Evolutionary conservation across 768 basidiomycete genomes (phyloP), one percentile per base, ranked within the genome.

Genomic region (Hortiboletus flavorubellus): DNA sequence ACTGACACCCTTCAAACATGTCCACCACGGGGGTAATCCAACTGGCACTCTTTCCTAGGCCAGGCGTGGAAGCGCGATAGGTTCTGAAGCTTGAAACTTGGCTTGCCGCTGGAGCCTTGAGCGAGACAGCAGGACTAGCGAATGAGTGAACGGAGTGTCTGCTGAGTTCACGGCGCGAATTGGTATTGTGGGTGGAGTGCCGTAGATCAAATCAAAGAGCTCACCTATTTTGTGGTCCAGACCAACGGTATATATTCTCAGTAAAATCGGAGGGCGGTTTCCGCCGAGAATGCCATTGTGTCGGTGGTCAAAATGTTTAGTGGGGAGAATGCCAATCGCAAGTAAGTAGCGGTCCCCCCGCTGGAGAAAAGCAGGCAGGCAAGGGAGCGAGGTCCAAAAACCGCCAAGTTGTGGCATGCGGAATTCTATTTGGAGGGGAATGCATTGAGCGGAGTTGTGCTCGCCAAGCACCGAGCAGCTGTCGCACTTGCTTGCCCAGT

Each of bases 391-490:
- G 26, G 26, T 26, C 26, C 26, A 26, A 26, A 26, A 26, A 26
- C 26, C 26, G 26, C 4, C 26, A 26, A 26, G 34, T 43, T 51
- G 54, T 62, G 64, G 51, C 60, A 58, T 44, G 59, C 46, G 49
- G 49, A 46, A 42, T 49, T 54, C 51, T 57, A 34, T 51, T 54
- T 53, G 45, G 52, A 39, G 53, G 50, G 50, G 31, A 29, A 39
- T 35, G 15, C 55, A 15, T 31, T 38, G 51, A 63, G 62, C 63
- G 59, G 62, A 64, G 62, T 64, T 63, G 63, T 38, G 34, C 41
- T 35, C 39, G 53, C 43, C 41, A 34, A 54, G 18, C 26, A 55
- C 50, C 62, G 35, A 53, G 30, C 49, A 35, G 6, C 5, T 21
- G 21, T 21, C 21, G 26, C 26, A 26, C 34, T 15, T 14, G 14